Conservation (phyloP, 2,329 filamentous ascomycete species). For the Colletotrichum limetticola region DNA sequence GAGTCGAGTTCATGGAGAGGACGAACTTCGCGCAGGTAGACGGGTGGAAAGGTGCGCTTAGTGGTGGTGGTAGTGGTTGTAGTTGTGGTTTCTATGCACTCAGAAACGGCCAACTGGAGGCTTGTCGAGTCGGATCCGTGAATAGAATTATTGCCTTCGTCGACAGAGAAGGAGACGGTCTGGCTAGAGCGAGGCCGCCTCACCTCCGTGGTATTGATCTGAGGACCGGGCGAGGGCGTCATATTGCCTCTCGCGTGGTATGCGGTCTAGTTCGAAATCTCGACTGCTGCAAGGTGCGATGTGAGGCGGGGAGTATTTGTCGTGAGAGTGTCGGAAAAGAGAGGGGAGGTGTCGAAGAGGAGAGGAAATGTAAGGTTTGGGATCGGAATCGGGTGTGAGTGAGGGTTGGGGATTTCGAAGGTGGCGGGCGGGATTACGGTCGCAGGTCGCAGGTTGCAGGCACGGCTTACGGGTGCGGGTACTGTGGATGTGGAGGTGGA, state of each 20-base stretch:
- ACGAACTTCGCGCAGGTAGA: conserved; percentile 79
- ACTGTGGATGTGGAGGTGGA: conserved; percentile 12
- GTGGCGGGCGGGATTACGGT: conserved; percentile 29
- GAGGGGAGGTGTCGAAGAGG: background rate
- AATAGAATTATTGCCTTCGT: conserved; percentile 47
- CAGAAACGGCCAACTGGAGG: conserved; percentile 68
- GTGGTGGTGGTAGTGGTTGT: conserved; percentile 95
- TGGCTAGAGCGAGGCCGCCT: conserved; percentile 50
- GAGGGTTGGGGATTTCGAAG: conserved; percentile 31
- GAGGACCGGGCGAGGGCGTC: conserved; percentile 48
- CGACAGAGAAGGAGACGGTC: conserved; percentile 60
- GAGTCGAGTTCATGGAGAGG: conserved; percentile 79
- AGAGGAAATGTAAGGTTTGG: background rate
- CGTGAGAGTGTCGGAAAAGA: background rate
- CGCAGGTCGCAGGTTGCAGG: background rate
- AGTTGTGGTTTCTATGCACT: conserved; percentile 75
- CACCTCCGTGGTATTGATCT: conserved; percentile 36
- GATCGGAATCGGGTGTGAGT: conserved; percentile 12
- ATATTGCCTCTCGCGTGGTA: conserved; percentile 41
- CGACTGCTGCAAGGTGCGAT: background rate
- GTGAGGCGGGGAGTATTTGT: background rate
- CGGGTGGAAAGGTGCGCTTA: conserved; percentile 84
- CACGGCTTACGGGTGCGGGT: background rate
- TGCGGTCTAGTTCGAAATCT: conserved; percentile 4
- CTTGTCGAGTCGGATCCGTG: conserved; percentile 45